These are phyloP conservation scores for Phlebiopsis flavidoalba DNA, from an alignment of 768 basidiomycete species.

Conservation along the genomic window DNA sequence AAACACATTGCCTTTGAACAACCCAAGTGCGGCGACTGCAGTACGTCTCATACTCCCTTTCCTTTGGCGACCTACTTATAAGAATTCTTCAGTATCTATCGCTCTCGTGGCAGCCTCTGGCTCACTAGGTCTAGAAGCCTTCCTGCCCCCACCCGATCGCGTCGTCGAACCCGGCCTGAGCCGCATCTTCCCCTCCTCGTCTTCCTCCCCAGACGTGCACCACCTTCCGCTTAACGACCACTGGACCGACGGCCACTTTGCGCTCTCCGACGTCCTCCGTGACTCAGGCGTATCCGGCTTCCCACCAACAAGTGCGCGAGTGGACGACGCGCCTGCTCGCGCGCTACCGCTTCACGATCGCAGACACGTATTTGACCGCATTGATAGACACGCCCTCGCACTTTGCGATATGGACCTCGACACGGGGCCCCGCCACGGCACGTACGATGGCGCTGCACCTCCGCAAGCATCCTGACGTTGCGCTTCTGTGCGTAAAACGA, in stretches of 20 bases:
- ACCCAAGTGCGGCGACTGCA: slow-evolving; percentile 11
- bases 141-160: slow-evolving; percentile 26
- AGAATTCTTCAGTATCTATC: slow-evolving; percentile 19
- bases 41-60: neutral
- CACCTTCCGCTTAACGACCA: slow-evolving; percentile 19
- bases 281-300: neutral
- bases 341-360: slow-evolving; percentile 30
- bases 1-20: slow-evolving; percentile 10
- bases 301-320: slow-evolving; percentile 20
- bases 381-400: slow-evolving; percentile 17
- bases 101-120: slow-evolving; percentile 28
- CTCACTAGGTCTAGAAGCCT: slow-evolving; percentile 27
- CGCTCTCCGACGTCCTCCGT: slow-evolving; percentile 21
- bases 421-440: slow-evolving; percentile 13
- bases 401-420: slow-evolving; percentile 20
- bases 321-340: slow-evolving; percentile 29
- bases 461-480: slow-evolving; percentile 16
- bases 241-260: slow-evolving; percentile 19
- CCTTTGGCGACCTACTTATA: neutral
- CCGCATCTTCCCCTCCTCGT: neutral
- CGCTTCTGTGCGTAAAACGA: slow-evolving; percentile 31
- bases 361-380: neutral
- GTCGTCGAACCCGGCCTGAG: slow-evolving; percentile 3
- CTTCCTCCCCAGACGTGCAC: slow-evolving; percentile 15
- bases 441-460: slow-evolving; percentile 16